phyloP scores from a whole-genome alignment of 306 rosid genomes.

The Castanea mollissima region DNA sequence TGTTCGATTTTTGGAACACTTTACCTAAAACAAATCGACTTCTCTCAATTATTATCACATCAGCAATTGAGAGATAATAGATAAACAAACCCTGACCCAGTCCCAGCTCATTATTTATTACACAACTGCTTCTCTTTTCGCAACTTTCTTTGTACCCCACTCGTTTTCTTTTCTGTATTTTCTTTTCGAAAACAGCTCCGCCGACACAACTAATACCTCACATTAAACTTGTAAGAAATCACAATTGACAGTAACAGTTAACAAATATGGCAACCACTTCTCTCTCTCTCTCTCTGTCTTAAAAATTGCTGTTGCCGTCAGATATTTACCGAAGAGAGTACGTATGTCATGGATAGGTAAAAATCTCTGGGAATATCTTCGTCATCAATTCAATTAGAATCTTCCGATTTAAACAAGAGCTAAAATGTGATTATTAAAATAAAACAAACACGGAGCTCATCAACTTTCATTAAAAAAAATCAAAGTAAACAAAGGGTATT shows the following conservation, averaged over 20 bases:
- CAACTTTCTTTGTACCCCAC: conserved; percentile 5
- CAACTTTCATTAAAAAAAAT: not conserved
- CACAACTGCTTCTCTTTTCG: not conserved
- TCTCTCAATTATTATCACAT: not conserved
- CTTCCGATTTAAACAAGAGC: not conserved
- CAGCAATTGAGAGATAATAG: not conserved
- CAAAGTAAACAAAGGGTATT: not conserved
- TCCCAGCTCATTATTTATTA: not conserved
- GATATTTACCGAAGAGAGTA: not conserved
- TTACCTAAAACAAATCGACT: not conserved
- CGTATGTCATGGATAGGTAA: no score
- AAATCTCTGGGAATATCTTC: not conserved
- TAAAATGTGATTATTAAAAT: not conserved
- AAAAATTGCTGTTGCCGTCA: not conserved
- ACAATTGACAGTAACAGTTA: not conserved
- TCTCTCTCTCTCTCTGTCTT: no score
- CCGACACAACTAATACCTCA: conserved; percentile 11
- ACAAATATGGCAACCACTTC: not conserved
- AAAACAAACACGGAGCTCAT: not conserved
- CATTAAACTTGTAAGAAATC: not conserved
- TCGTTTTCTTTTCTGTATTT: not conserved
- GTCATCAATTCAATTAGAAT: not conserved
- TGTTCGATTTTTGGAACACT: not conserved
- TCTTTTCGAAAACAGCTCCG: not conserved
- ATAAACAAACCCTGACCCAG: not conserved